These are phyloP conservation scores for Russula griseocarnosa DNA, from an alignment of 768 basidiomycete genomes.

Conservation along the genomic window DNA sequence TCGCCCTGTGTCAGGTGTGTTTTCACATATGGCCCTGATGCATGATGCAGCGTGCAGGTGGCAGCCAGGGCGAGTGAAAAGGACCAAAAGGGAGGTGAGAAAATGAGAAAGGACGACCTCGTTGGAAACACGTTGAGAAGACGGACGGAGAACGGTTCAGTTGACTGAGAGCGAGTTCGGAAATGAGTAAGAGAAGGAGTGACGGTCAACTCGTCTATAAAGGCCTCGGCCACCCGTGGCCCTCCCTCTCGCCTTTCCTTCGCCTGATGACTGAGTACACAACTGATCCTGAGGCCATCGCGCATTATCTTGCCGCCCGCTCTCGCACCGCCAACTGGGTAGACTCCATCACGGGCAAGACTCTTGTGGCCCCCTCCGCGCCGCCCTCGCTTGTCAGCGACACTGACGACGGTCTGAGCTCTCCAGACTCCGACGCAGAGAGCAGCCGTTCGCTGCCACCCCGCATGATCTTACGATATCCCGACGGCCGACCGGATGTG, in stretches of 20 bases:
- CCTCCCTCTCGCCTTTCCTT: slow-evolving; percentile 24
- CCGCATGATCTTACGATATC: slow-evolving; percentile 66
- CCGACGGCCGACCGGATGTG: slow-evolving; percentile 44
- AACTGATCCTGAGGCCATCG: slow-evolving; percentile 53
- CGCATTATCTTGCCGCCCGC: slow-evolving; percentile 54
- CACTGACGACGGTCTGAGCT: slow-evolving; percentile 36
- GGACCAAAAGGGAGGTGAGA: too few species aligned
- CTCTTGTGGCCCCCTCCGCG: slow-evolving; percentile 46
- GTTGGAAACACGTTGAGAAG: slow-evolving; percentile 22
- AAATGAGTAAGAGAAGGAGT: background rate
- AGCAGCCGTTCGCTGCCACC: slow-evolving; percentile 54
- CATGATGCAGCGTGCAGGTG: background rate
- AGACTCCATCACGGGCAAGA: slow-evolving; percentile 35
- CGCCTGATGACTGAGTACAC: slow-evolving; percentile 62
- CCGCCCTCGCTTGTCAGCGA: slow-evolving; percentile 31
- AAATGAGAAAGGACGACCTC: slow-evolving; percentile 6
- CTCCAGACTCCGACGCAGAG: slow-evolving; percentile 41
- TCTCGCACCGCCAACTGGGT: slow-evolving; percentile 69
- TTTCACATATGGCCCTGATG: slow-evolving; percentile 4
- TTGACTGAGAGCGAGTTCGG: background rate
- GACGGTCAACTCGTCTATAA: slow-evolving; percentile 7
- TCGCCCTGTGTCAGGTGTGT: slow-evolving; percentile 2
- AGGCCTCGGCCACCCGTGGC: slow-evolving; percentile 21
- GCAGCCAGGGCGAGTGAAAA: background rate
- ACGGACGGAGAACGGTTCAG: slow-evolving; percentile 9